A percentile compares a stretch with the other conserved stretches of the same genome.
Evolutionary conservation across 495 filamentous ascomycete genomes (phyloP).

Genomic region (Astrothelium subdiscretum): DNA sequence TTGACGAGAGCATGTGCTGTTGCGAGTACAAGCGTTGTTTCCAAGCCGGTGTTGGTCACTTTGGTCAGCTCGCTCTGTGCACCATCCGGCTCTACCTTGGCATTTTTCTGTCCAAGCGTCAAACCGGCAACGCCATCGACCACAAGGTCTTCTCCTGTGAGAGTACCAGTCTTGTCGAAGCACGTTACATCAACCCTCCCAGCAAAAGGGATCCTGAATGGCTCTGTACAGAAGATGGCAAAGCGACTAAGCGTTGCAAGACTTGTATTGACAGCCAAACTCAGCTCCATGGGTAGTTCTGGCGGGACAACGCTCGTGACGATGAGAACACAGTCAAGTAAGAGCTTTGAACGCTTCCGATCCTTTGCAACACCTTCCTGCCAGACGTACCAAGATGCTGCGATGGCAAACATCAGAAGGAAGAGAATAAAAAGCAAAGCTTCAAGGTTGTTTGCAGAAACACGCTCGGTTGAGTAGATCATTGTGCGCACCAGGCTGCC

Average conservation of each 20-base stretch:
- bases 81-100: slow-evolving; percentile 63
- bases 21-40: slow-evolving; percentile 88
- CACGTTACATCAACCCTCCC: slow-evolving; percentile 93
- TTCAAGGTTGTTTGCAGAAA: slow-evolving; percentile 93
- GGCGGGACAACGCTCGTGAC: slow-evolving; percentile 95
- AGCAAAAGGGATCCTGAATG: slow-evolving; percentile 97
- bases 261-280: slow-evolving; percentile 96
- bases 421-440: slow-evolving; percentile 95
- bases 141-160: slow-evolving; percentile 94
- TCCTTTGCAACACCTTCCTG: slow-evolving; percentile 86
- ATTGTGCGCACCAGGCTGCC: slow-evolving; percentile 96
- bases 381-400: slow-evolving; percentile 99
- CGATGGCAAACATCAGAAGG: slow-evolving; percentile 88
- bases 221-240: slow-evolving; percentile 97
- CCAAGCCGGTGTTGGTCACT: slow-evolving; percentile 51
- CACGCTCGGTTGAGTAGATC: slow-evolving; percentile 98
- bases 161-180: slow-evolving; percentile 96
- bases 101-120: slow-evolving; percentile 51
- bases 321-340: slow-evolving; percentile 95
- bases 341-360: slow-evolving; percentile 90
- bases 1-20: slow-evolving; percentile 93
- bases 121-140: slow-evolving; percentile 96
- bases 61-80: slow-evolving; percentile 63
- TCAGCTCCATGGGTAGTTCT: slow-evolving; percentile 96
- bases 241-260: slow-evolving; percentile 85